These are phyloP conservation scores for Yamadazyma triangularis DNA, from an alignment of 1,139 yeast species.

Conservation along the genomic window DNA sequence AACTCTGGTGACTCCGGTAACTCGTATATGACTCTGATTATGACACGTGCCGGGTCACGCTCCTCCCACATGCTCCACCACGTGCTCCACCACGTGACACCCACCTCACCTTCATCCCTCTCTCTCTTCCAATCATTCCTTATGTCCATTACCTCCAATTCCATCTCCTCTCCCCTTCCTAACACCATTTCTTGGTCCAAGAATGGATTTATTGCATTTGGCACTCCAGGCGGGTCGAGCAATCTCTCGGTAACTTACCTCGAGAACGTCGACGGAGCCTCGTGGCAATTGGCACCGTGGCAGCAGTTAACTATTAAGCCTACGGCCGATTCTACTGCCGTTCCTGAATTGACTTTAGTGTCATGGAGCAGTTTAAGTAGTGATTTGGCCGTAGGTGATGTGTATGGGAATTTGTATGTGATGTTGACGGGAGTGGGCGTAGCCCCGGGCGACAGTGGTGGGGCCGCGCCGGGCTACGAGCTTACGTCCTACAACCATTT, in stretches of 20 bases:
- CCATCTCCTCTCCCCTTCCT: too few species aligned
- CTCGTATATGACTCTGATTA: too few species aligned
- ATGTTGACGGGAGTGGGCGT: slow-evolving; percentile 43
- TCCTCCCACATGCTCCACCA: too few species aligned
- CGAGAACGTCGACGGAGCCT: slow-evolving; percentile 57
- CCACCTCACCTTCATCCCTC: not conserved
- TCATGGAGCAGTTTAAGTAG: slow-evolving; percentile 51
- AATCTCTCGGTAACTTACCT: slow-evolving; percentile 53
- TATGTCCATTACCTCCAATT: too few species aligned
- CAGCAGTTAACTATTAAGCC: slow-evolving; percentile 36
- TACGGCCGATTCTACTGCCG: slow-evolving; percentile 20
- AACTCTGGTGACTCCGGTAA: too few species aligned
- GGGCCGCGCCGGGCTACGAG: slow-evolving; percentile 32
- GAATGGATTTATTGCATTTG: slow-evolving; percentile 69
- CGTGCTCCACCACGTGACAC: too few species aligned
- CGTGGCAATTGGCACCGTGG: slow-evolving; percentile 63
- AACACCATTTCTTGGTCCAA: slow-evolving; percentile 62
- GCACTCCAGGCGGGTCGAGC: slow-evolving; percentile 24
- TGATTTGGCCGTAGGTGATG: slow-evolving; percentile 49
- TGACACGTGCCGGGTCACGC: too few species aligned
- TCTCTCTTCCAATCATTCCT: not conserved
- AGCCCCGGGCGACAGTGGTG: slow-evolving; percentile 11
- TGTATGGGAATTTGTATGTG: slow-evolving; percentile 47
- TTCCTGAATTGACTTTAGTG: slow-evolving; percentile 29
- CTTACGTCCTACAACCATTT: slow-evolving; percentile 44